Base-by-base conservation (phyloP, 257 asterid genomes). In the Ehretia macrophylla region DNA sequence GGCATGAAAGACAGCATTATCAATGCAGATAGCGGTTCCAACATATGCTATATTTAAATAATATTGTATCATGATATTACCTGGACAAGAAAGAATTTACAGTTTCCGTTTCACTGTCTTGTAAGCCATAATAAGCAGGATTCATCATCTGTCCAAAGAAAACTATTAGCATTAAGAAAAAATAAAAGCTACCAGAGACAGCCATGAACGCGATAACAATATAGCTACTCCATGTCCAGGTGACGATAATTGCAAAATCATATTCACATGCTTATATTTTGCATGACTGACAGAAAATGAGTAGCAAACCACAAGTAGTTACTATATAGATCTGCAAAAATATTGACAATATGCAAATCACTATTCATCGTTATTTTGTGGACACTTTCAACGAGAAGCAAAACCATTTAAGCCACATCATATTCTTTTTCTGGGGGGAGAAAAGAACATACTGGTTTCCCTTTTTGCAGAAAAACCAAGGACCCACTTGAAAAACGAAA, bases 121-220 rank as follows among this genome's bases (percentile, higher is more conserved):
- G 95, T 65, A 92, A 79, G 65, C 95, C 97, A 66, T 92, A 92
- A 70, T 92, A 92, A 45, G 97, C 88, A 21, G 99, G 99, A 71
- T 92, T 92, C 55, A 88, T 81, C 80, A 76, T 81, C 99, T 92
- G 85, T 67, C 53, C 61, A 35, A 74, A 23, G 47, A 62, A 42
- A 55, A 62, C 38, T 9, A 13, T 22, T 14, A 20, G 38, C 9
- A 14, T 52, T 16, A 18, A 20, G 38, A 21, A 52, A 11, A 52
- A 52, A 20, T 11, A 52, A 14, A 5, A 52, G 14, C 38, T 52
- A 22, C 1, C 38, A 20, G 57, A 52, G 23, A 49, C 35, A 6
- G 35, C 17, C 22, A 49, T 49, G 16, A n/a, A 49, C 52, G 8
- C 23, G n/a, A 17, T 0, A 6, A 14, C n/a, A 49, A 17, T 17